These are phyloP conservation scores for Cyclotella kingstonii DNA, from an alignment of 108 stramenopile species.

Conservation along the genomic window DNA sequence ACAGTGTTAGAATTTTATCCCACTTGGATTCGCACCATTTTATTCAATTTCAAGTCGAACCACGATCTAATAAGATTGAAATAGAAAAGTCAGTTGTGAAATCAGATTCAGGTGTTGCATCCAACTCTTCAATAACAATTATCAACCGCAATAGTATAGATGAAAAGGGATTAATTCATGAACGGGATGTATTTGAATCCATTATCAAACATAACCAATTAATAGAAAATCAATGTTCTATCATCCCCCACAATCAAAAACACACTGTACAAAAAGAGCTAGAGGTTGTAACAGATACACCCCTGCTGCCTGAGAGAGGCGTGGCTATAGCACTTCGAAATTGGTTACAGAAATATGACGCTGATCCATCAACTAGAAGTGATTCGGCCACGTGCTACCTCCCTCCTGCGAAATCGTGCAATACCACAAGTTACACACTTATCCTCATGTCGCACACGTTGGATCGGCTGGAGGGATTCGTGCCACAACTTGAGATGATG, in stretches of 20 bases:
- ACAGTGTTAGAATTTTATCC: constrained; percentile 16
- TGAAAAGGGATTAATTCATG: constrained; percentile 6
- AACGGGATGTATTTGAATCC: constrained; percentile 35
- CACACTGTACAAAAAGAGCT: constrained; percentile 23
- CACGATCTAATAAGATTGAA: too few species aligned
- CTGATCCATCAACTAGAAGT: neutral
- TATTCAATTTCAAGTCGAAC: constrained; percentile 10
- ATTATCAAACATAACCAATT: constrained; percentile 37
- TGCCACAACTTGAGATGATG: constrained; percentile 35
- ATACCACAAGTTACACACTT: constrained; percentile 43
- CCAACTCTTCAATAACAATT: neutral
- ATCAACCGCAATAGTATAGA: neutral
- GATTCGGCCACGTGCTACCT: constrained; percentile 44
- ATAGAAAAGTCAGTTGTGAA: constrained; percentile 7
- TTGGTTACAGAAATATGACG: constrained; percentile 18
- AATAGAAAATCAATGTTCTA: constrained; percentile 30
- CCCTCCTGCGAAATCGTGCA: constrained; percentile 43
- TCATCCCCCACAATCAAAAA: constrained; percentile 19
- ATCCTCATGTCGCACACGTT: constrained; percentile 52
- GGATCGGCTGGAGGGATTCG: constrained; percentile 45
- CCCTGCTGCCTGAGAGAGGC: constrained; percentile 42
- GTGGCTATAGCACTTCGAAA: constrained; percentile 34
- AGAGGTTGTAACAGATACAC: constrained; percentile 32
- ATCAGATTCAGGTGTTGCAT: neutral
- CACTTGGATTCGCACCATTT: constrained; percentile 9